Conservation (phyloP, 768 basidiomycete species). For the Mycena polygramma region DNA sequence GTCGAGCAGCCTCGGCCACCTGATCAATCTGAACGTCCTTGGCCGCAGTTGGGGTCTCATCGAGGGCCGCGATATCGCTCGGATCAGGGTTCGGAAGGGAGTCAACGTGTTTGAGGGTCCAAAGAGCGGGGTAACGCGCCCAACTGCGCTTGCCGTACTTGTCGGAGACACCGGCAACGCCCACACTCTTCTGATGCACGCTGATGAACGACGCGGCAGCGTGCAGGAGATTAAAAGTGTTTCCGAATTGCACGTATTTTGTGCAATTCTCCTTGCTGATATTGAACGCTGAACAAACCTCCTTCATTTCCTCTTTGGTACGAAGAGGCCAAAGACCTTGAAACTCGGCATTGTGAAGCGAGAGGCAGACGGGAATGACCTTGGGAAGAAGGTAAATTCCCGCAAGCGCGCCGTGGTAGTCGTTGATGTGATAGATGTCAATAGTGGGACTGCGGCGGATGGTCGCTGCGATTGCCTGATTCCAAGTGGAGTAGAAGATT, state of each 20-base stretch:
- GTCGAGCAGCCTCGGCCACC: constrained; percentile 89
- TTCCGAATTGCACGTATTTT: constrained; percentile 98
- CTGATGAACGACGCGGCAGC: constrained; percentile 95
- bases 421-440: constrained; percentile 95
- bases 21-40: constrained; percentile 84
- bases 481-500: constrained; percentile 99
- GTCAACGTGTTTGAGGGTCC: constrained; percentile 96
- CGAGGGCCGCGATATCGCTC: constrained; percentile 93
- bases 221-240: constrained; percentile 96
- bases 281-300: constrained; percentile 98
- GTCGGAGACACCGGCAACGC: constrained; percentile 97
- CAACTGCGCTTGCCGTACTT: constrained; percentile 98
- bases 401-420: constrained; percentile 94
- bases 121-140: constrained; percentile 96
- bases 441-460: constrained; percentile 88
- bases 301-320: constrained; percentile 98
- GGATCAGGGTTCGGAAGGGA: constrained; percentile 96
- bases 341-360: constrained; percentile 97
- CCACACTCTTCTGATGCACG: constrained; percentile 91
- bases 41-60: constrained; percentile 79
- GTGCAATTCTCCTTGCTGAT: constrained; percentile 96
- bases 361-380: constrained; percentile 90
- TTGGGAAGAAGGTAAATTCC: constrained; percentile 93
- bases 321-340: constrained; percentile 97
- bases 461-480: constrained; percentile 94